phyloP scores from a whole-genome alignment of 768 basidiomycete species.

The Mycena vitilis region DNA sequence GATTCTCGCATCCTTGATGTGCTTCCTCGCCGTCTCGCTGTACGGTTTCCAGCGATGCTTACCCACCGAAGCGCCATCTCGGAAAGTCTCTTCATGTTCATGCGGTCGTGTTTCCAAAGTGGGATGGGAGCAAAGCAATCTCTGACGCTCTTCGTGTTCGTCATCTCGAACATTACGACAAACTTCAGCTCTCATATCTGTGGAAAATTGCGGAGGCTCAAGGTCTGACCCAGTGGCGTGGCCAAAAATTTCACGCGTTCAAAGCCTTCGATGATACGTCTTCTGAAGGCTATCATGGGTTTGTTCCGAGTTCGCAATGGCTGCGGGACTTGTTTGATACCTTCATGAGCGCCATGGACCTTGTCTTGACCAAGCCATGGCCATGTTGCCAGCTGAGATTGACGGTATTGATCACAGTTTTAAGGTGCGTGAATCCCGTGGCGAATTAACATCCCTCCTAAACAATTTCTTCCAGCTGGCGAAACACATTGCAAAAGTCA shows the following conservation, averaged over 20 bases:
- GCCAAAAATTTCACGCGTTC: neutral
- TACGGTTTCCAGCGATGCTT: conserved; percentile 36
- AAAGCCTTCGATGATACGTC: neutral
- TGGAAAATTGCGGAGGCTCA: neutral
- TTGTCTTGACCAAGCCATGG: conserved; percentile 40
- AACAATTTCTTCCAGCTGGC: conserved; percentile 33
- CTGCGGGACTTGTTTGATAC: conserved; percentile 41
- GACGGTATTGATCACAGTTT: conserved; percentile 12
- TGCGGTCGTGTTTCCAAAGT: conserved; percentile 38
- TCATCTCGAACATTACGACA: conserved; percentile 38
- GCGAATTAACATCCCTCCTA: no score
- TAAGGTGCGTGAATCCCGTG: neutral
- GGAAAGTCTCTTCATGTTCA: conserved; percentile 29
- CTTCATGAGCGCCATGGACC: conserved; percentile 37
- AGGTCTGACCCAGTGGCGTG: neutral
- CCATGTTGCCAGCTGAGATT: neutral
- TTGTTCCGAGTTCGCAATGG: conserved; percentile 28
- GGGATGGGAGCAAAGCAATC: conserved; percentile 42
- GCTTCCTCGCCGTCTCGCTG: neutral
- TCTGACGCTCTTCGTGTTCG: conserved; percentile 35
- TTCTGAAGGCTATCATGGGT: conserved; percentile 1
- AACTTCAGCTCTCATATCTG: conserved; percentile 2
- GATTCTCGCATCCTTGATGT: conserved; percentile 12
- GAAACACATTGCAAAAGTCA: conserved; percentile 42
- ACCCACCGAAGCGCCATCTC: conserved; percentile 39